Percentiles rank a stretch among this genome's conserved stretches.
phyloP scores from a whole-genome alignment of 768 basidiomycete species.

The Gyrodon lividus region DNA sequence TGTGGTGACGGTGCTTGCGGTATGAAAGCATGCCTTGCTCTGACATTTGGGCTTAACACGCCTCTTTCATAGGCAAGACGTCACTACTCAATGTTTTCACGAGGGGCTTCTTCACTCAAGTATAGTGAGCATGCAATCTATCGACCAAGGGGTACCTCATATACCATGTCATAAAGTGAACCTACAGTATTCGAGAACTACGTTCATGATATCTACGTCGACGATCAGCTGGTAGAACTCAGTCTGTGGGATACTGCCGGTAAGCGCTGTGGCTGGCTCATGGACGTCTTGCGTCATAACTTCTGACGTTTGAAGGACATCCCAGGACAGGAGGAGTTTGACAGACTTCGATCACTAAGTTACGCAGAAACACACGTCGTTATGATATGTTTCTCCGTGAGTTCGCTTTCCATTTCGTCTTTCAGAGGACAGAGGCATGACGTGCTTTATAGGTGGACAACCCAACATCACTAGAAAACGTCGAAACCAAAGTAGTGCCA shows the following conservation, averaged over 20 bases:
- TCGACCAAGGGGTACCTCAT: neutral
- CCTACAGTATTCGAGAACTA: constrained; percentile 98
- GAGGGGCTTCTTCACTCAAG: constrained; percentile 90
- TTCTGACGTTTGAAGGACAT: constrained; percentile 33
- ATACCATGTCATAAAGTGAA: constrained; percentile 49
- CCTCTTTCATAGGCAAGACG: constrained; percentile 59
- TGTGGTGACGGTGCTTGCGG: constrained; percentile 96
- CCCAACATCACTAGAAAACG: constrained; percentile 91
- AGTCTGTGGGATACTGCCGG: constrained; percentile 98
- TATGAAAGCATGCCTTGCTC: constrained; percentile 23
- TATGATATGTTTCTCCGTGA: constrained; percentile 93
- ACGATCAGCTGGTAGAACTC: constrained; percentile 85
- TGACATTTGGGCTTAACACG: constrained; percentile 12
- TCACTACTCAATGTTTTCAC: constrained; percentile 87
- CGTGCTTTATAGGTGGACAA: constrained; percentile 70
- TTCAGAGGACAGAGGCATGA: neutral
- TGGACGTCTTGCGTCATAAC: constrained; percentile 13
- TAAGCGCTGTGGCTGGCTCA: constrained; percentile 30
- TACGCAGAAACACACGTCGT: constrained; percentile 97
- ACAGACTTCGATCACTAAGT: constrained; percentile 87
- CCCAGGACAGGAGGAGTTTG: constrained; percentile 93
- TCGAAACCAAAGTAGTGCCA: constrained; percentile 77
- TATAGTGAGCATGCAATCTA: constrained; percentile 62
- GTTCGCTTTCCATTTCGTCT: constrained; percentile 27
- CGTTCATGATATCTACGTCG: constrained; percentile 84